Conservation (phyloP, 1,284 basidiomycete species). For the Hemileia vastatrix region DNA sequence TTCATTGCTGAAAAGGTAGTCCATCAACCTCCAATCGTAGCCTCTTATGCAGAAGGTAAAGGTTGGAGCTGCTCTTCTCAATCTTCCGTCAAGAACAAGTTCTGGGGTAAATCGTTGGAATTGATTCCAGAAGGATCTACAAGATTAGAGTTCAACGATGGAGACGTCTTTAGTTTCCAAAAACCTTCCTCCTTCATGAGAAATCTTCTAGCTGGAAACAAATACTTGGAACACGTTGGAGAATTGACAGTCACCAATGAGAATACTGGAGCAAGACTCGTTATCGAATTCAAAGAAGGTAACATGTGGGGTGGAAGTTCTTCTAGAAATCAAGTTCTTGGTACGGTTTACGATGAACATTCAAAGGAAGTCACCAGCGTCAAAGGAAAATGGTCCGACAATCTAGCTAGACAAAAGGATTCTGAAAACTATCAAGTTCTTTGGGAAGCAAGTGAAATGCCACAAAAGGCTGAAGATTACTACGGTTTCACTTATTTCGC, state of each 20-base stretch:
- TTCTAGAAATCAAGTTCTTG: conserved; percentile 21
- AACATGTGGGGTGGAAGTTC: conserved; percentile 35
- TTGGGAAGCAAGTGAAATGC: conserved; percentile 6
- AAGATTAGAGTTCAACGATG: conserved; percentile 37
- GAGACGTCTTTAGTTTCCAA: conserved; percentile 34
- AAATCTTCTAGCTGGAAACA: conserved; percentile 77
- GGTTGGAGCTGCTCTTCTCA: conserved; percentile 65
- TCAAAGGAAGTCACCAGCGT: conserved; percentile 26
- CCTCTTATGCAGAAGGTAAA: conserved; percentile 68
- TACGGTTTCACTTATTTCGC: conserved; percentile 78
- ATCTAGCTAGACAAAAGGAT: conserved; percentile 31
- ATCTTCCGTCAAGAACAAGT: conserved; percentile 69
- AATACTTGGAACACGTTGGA: conserved; percentile 70
- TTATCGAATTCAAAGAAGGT: conserved; percentile 70
- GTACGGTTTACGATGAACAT: conserved; percentile 13
- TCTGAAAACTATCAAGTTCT: conserved; percentile 22
- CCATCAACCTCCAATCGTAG: conserved; percentile 66
- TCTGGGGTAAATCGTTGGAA: conserved; percentile 56
- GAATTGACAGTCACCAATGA: conserved; percentile 62
- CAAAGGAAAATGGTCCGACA: conserved; percentile 22
- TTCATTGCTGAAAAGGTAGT: conserved; percentile 81
- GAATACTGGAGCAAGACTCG: conserved; percentile 52
- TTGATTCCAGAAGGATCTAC: conserved; percentile 24
- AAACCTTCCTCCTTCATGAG: conserved; percentile 46
- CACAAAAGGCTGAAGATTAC: conserved; percentile 49